phyloP scores from a whole-genome alignment of 768 basidiomycete species.

The Tephrocybe sp. region DNA sequence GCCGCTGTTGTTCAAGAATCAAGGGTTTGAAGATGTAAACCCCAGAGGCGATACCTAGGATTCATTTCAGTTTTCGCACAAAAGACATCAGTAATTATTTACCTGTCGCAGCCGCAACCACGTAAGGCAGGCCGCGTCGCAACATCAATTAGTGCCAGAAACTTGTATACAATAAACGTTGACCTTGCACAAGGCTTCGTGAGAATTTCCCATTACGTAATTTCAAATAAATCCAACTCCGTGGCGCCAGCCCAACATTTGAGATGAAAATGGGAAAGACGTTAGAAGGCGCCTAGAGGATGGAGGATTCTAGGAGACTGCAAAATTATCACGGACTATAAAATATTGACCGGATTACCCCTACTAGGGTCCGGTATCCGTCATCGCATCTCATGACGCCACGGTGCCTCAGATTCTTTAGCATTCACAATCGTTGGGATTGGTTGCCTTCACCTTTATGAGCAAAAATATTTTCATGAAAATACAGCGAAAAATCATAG shows the following conservation, averaged over 20 bases:
- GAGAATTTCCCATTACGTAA: conserved; percentile 5
- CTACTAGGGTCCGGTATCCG: background rate
- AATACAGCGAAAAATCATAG: no score
- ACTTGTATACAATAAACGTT: no score
- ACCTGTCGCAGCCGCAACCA: conserved; percentile 62
- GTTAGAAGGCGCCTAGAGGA: background rate
- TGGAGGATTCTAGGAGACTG: background rate
- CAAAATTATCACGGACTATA: background rate
- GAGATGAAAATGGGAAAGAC: background rate
- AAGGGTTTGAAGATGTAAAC: conserved; percentile 65
- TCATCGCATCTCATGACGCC: background rate
- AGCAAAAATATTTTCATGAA: no score
- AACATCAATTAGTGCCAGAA: conserved; percentile 13
- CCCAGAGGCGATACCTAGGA: conserved; percentile 57
- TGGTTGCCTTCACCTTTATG: no score
- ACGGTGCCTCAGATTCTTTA: background rate
- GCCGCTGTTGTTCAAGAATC: conserved; percentile 22
- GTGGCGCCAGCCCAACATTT: conserved; percentile 14
- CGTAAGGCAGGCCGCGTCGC: conserved; percentile 45
- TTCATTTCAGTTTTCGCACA: background rate
- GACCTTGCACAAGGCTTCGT: no score
- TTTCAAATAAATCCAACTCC: conserved; percentile 14
- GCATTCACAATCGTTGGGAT: no score
- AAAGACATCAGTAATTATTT: conserved; percentile 6
- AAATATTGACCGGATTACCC: background rate